Evolutionary conservation across 2,329 filamentous ascomycete genomes (phyloP), one percentile per base, ranked within the genome.

Genomic region (Talaromyces funiculosus): DNA sequence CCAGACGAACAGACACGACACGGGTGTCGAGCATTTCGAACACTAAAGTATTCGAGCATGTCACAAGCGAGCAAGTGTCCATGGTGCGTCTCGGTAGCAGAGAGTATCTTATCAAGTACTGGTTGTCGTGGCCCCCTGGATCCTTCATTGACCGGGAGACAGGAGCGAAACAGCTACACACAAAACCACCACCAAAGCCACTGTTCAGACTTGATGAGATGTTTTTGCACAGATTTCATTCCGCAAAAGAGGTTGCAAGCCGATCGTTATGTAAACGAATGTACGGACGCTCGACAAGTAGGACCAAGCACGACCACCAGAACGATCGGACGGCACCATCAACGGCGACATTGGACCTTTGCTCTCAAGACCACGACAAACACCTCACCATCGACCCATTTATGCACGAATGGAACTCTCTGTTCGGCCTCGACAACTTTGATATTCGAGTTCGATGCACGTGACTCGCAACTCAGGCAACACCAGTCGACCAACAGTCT

Each of bases 401-500:
- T 29, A 33, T 42, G 57, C n/a, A 53, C 51, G 35, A 42, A 51
- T 38, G 45, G 45, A 22, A 33, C 12, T 51, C 42, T 49, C 37
- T 57, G 33, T 18, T 53, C 40, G 4, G 53, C 35, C 12, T 40
- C 31, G 51, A 54, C 33, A 16, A 37, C 8, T 22, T 59, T 51
- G 55, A 57, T 38, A 20, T 37, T 54, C 53, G 35, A 10, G 31
- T 57, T 53, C 56, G 22, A 55, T 57, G 57, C 51, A 53, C 57
- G 56, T 56, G 51, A 60, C 56, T 53, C 38, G 42, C 31, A 18
- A 38, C 35, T 18, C 14, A 53, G 42, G 42, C 38, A n/a, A 53
- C 65, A 49, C 20, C 54, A 43, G 22, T 22, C 29, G 26, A 55
- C 24, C 38, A 35, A 49, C 16, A 69, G 71, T 73, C 71, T 69